A percentile compares a stretch with the other conserved stretches of the same genome.
These are phyloP conservation scores for Paracoccidioides brasiliensis DNA, from an alignment of 2,329 filamentous ascomycete species.

Conservation along the genomic window DNA sequence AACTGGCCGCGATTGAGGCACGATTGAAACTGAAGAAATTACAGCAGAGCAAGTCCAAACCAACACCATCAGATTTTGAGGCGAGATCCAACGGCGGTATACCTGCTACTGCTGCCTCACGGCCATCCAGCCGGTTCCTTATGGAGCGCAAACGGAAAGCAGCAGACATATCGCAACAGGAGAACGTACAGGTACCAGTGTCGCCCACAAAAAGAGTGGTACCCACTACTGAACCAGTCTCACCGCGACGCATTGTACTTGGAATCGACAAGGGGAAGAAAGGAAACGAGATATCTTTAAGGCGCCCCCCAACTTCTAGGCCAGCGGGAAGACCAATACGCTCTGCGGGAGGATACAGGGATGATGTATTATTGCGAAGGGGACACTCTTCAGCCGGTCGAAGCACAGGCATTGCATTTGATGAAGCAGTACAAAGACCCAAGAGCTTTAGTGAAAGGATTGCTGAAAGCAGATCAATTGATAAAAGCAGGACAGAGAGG, in stretches of 20 bases:
- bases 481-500: constrained; percentile 27
- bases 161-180: constrained; percentile 11
- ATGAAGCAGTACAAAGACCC: constrained; percentile 17
- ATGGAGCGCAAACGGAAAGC: constrained; percentile 12
- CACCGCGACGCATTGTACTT: constrained; percentile 64
- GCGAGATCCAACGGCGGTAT: constrained; percentile 15
- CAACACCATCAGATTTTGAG: constrained; percentile 17
- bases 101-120: constrained; percentile 12
- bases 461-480: constrained; percentile 47
- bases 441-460: constrained; percentile 78
- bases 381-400: constrained; percentile 10
- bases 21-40: constrained; percentile 77
- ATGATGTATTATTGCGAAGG: constrained; percentile 15
- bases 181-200: constrained; percentile 59
- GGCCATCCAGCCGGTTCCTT: constrained; percentile 11
- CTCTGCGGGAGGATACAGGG: constrained; percentile 16
- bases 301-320: constrained; percentile 42
- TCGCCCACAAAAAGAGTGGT: constrained; percentile 47
- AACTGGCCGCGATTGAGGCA: constrained; percentile 79
- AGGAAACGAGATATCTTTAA: constrained; percentile 72
- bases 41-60: constrained; percentile 47
- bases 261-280: constrained; percentile 82
- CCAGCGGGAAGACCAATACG: constrained; percentile 20
- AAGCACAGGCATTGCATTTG: constrained; percentile 5
- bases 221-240: constrained; percentile 44